Base-by-base conservation (phyloP, 2,329 filamentous ascomycete species). In the Cladosporium sp. region DNA sequence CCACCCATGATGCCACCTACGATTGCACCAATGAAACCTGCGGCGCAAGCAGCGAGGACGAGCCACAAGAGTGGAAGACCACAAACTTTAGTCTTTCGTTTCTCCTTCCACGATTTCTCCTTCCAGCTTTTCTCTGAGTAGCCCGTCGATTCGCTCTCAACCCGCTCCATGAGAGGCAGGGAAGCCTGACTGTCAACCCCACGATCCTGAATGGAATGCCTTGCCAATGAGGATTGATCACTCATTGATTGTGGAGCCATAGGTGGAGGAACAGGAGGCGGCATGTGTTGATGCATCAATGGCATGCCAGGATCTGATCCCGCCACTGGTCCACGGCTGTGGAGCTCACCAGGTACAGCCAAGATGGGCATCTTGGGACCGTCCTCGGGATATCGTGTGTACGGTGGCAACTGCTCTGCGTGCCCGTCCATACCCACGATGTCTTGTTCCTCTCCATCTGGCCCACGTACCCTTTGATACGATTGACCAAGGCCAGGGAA, bases 361-460 rank as follows among this genome's bases (percentile, higher is more conserved):
- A 79, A 65, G 12, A 77, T 71, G 9, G 75, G 76, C 83, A 91
- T 79, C 73, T 83, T 70, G 1, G 69, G 68, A 3, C 67, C 69
- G 59, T 90, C 88, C 55, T 95, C 89, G 2, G 92, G 90, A 73
- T 95, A 97, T 71, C 91, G 83, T 14, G 90, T 90, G 70, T 97
- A 97, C 0, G 93, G 93, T 12, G 93, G 93, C 17, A 97, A 78
- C 72, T 96, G 90, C 73, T 97, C 93, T 1, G 89, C 88, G 70
- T 97, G 92, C 1, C 92, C 92, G 68, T 96, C 86, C 0, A 89
- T 89, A 1, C 92, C 92, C 54, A 97, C 88, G 56, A 97, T 84
- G 70, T 92, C 92, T 49, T 88, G 90, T 66, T 96, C 92, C 74
- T 96, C 91, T 55, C 90, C 90, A 59, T 92, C 89, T 0, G 90